Evolutionary conservation across 2,329 filamentous ascomycete genomes (phyloP).

Genomic region (Periconia sp.): DNA sequence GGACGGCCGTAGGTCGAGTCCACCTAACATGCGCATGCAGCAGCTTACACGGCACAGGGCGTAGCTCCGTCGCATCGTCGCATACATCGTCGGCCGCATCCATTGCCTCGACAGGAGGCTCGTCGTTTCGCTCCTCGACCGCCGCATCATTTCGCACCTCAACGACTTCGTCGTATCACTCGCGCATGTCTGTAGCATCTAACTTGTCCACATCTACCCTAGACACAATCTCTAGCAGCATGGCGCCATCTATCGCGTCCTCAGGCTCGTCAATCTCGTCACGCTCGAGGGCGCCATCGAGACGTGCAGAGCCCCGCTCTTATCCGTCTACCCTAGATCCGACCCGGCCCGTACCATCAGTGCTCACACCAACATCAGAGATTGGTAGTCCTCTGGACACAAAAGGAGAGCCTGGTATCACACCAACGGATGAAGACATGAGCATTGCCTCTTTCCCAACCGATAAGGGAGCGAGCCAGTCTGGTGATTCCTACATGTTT

Average conservation of each 20-base stretch:
- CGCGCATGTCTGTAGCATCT: conserved; percentile 40
- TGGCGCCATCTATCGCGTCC: conserved; percentile 36
- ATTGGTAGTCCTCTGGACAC: conserved; percentile 37
- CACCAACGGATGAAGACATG: conserved; percentile 39
- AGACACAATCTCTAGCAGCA: conserved; percentile 34
- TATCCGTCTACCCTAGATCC: conserved; percentile 42
- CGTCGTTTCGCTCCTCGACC: conserved; percentile 40
- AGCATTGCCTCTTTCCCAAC: conserved; percentile 34
- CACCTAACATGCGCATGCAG: not conserved
- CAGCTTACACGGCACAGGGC: conserved; percentile 35
- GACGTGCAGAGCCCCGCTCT: conserved; percentile 40
- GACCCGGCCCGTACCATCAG: conserved; percentile 35
- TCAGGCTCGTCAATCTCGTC: conserved; percentile 39
- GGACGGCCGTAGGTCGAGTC: conserved; percentile 38
- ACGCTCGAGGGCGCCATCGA: conserved; percentile 28
- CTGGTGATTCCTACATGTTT: conserved; percentile 44
- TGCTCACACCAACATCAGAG: conserved; percentile 39
- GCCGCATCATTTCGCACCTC: conserved; percentile 30
- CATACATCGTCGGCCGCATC: conserved; percentile 19
- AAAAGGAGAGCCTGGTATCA: conserved; percentile 35
- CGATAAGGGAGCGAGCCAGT: conserved; percentile 28
- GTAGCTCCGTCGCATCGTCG: conserved; percentile 36
- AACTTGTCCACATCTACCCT: conserved; percentile 38
- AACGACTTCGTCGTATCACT: conserved; percentile 38
- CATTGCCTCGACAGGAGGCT: conserved; percentile 19